phyloP scores from a whole-genome alignment of 2,329 filamentous ascomycete species.

The Leptographium galeiforme region DNA sequence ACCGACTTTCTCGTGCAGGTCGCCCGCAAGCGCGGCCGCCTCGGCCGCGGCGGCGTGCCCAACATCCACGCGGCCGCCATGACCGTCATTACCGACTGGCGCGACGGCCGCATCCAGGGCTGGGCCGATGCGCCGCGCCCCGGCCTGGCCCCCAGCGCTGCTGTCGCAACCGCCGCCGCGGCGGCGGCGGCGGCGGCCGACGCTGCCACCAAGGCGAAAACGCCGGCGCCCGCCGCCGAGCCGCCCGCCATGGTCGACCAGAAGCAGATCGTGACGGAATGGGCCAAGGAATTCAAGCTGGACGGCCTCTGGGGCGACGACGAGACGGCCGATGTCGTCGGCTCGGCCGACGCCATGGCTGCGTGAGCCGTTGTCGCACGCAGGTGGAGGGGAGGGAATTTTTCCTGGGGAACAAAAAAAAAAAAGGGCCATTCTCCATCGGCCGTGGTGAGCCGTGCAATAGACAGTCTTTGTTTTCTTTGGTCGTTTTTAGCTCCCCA shows the following conservation, averaged over 20 bases:
- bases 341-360: slow-evolving; percentile 33
- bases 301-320: slow-evolving; percentile 80
- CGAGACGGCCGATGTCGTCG: slow-evolving; percentile 8
- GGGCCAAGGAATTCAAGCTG: slow-evolving; percentile 90
- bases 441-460: not conserved
- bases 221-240: slow-evolving; percentile 22
- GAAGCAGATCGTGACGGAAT: slow-evolving; percentile 80
- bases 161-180: slow-evolving; percentile 17
- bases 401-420: not conserved
- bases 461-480: not conserved
- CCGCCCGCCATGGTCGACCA: slow-evolving; percentile 45
- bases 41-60: slow-evolving; percentile 80
- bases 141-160: slow-evolving; percentile 32
- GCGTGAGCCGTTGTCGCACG: slow-evolving; percentile 19
- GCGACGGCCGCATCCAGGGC: slow-evolving; percentile 86
- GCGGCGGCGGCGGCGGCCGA: slow-evolving; percentile 10
- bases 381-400: not conserved
- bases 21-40: slow-evolving; percentile 76
- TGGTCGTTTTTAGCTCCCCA: not conserved
- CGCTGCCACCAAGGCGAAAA: not conserved
- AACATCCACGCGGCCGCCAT: slow-evolving; percentile 81
- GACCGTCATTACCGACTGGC: slow-evolving; percentile 91
- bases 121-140: slow-evolving; percentile 70
- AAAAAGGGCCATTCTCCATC: not conserved
- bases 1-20: slow-evolving; percentile 93